Evolutionary conservation across 352 stramenopile species (phyloP).

Genomic region (Pseudoperonospora humuli): DNA sequence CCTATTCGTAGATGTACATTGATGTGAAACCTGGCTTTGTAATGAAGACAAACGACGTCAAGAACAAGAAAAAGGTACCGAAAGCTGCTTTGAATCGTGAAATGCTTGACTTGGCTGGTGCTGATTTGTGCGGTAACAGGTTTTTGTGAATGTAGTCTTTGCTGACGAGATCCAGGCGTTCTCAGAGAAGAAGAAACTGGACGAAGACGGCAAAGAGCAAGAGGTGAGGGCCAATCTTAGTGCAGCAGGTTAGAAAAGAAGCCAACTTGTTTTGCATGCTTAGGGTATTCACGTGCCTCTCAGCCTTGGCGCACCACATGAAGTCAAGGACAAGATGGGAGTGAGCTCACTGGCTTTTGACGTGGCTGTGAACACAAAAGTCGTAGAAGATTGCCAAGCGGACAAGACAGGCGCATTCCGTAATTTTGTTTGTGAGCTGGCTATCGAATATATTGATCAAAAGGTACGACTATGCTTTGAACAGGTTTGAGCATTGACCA

Average conservation of each 20-base stretch:
- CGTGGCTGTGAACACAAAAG: conserved; percentile 72
- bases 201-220: conserved; percentile 68
- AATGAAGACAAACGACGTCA: conserved; percentile 60
- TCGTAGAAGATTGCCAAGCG: conserved; percentile 50
- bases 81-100: conserved; percentile 15
- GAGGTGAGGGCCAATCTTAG: conserved; percentile 25
- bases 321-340: conserved; percentile 73
- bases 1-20: conserved; percentile 45
- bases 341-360: conserved; percentile 57
- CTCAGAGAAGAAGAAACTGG: conserved; percentile 69
- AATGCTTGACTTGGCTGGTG: neutral
- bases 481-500: neutral
- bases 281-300: conserved; percentile 73
- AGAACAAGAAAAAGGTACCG: conserved; percentile 54
- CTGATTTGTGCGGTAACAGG: conserved; percentile 15
- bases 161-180: conserved; percentile 67
- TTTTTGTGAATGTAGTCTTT: conserved; percentile 76
- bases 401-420: conserved; percentile 66
- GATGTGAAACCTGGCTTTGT: conserved; percentile 72
- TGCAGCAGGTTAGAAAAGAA: too few species aligned
- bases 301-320: conserved; percentile 55
- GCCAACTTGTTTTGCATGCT: too few species aligned
- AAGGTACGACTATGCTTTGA: conserved; percentile 33
- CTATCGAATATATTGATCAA: conserved; percentile 76
- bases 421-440: conserved; percentile 77